phyloP scores from a whole-genome alignment of 805 yeast species.

The Ogataea paraovalis region DNA sequence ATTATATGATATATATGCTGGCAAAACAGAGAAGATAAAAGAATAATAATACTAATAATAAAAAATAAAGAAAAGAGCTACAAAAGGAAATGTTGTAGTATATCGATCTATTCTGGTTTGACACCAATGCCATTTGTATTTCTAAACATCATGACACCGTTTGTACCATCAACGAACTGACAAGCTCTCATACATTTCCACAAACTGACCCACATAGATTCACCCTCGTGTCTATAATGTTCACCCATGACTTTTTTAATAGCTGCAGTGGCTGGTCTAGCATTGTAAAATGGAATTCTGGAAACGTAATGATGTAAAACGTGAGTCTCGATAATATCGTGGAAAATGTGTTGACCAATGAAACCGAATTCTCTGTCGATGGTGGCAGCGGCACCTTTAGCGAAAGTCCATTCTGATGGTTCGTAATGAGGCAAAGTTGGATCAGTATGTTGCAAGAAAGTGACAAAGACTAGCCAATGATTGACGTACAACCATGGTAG shows the following conservation, averaged over 20 bases:
- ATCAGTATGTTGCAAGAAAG: conserved; percentile 61
- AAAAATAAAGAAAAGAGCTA: neutral
- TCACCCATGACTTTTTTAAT: conserved; percentile 50
- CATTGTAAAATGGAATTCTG: conserved; percentile 54
- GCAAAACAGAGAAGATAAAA: neutral
- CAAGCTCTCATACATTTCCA: conserved; percentile 61
- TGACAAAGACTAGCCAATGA: conserved; percentile 63
- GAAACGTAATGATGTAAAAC: conserved; percentile 54
- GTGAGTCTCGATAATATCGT: conserved; percentile 56
- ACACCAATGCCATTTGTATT: conserved; percentile 46
- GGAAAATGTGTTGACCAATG: conserved; percentile 53
- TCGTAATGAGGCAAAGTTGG: conserved; percentile 57
- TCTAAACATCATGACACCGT: conserved; percentile 66
- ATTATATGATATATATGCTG: neutral
- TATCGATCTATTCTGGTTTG: conserved; percentile 21
- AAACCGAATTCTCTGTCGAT: conserved; percentile 61
- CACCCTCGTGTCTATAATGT: conserved; percentile 46
- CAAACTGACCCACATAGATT: conserved; percentile 53
- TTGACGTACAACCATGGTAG: conserved; percentile 57
- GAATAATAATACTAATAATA: neutral
- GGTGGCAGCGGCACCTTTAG: conserved; percentile 65
- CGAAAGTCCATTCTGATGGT: conserved; percentile 55
- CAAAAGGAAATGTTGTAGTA: neutral
- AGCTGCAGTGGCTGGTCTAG: conserved; percentile 49
- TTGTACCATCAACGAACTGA: conserved; percentile 67